Percentiles rank a stretch among this genome's conserved stretches.
Evolutionary conservation across 768 basidiomycete species (phyloP).

Genomic region (Lentinus brumalis): DNA sequence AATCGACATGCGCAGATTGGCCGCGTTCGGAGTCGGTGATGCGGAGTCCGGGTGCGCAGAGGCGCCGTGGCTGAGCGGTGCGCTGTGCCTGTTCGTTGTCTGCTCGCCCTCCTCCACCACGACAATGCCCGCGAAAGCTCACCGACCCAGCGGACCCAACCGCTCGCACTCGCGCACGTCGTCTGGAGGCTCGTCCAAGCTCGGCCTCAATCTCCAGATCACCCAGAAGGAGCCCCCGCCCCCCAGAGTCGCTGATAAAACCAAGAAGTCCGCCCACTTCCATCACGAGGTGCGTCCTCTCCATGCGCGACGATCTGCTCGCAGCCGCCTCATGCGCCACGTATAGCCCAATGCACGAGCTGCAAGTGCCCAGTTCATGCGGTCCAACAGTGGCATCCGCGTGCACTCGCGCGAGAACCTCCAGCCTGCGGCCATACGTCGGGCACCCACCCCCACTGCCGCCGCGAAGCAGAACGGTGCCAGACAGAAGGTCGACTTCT

Average conservation of each 20-base stretch:
- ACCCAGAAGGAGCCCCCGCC: constrained; percentile 61
- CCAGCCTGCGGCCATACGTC: constrained; percentile 24
- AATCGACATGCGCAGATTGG: background rate
- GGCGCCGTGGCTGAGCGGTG: constrained; percentile 6
- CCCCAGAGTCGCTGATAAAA: constrained; percentile 50
- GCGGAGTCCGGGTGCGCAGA: background rate
- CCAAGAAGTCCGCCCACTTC: constrained; percentile 47
- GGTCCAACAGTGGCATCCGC: constrained; percentile 28
- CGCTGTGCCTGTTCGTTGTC: background rate
- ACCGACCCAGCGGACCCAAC: constrained; percentile 49
- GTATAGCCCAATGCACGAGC: constrained; percentile 24
- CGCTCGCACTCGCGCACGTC: constrained; percentile 67
- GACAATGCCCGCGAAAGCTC: constrained; percentile 53
- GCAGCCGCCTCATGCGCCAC: constrained; percentile 3
- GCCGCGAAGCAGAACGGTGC: constrained; percentile 13
- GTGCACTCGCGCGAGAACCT: constrained; percentile 30
- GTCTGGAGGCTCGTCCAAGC: constrained; percentile 55
- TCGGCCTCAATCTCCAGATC: constrained; percentile 62
- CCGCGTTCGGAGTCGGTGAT: constrained; percentile 2
- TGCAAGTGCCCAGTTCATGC: constrained; percentile 22
- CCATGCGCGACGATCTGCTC: constrained; percentile 7
- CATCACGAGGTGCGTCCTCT: constrained; percentile 47
- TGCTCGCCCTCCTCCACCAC: constrained; percentile 15
- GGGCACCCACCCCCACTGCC: constrained; percentile 21
- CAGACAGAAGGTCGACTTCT: constrained; percentile 55